phyloP scores from a whole-genome alignment of 768 basidiomycete species.

The Cystofilobasidium ferigula region DNA sequence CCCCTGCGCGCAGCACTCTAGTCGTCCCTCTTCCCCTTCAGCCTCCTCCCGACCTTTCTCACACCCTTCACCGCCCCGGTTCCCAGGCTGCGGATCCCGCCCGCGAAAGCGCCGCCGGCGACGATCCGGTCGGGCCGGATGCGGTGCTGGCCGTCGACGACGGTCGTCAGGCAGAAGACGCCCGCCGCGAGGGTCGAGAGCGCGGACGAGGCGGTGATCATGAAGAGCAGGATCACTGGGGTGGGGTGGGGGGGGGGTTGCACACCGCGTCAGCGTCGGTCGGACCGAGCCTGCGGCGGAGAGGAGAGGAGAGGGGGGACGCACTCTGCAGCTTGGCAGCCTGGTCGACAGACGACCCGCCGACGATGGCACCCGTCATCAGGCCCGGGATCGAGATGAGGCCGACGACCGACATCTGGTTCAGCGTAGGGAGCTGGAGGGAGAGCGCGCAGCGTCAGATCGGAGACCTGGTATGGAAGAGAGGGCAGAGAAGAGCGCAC shows the following conservation, averaged over 20 bases:
- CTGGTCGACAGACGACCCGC: slow-evolving; percentile 70
- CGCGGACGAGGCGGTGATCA: slow-evolving; percentile 69
- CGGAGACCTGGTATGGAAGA: background rate
- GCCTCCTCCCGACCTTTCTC: slow-evolving; percentile 27
- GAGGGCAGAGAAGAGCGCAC: slow-evolving; percentile 39
- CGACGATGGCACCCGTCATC: slow-evolving; percentile 53
- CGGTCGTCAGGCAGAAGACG: slow-evolving; percentile 49
- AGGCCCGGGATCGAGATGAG: slow-evolving; percentile 27
- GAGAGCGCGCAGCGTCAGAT: background rate
- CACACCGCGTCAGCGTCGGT: background rate
- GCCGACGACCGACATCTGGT: slow-evolving; percentile 59
- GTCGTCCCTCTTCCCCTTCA: background rate
- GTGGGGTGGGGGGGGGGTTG: background rate
- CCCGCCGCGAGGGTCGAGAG: slow-evolving; percentile 59
- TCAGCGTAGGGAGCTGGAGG: slow-evolving; percentile 69
- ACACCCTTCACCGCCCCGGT: slow-evolving; percentile 23
- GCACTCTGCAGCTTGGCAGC: slow-evolving; percentile 67
- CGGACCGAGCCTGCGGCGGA: background rate
- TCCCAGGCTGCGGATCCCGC: slow-evolving; percentile 28
- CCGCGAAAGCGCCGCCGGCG: slow-evolving; percentile 31
- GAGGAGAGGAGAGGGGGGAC: background rate
- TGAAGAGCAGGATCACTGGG: slow-evolving; percentile 77
- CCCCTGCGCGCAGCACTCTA: too few species aligned
- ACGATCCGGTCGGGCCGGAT: slow-evolving; percentile 37
- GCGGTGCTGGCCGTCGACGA: slow-evolving; percentile 48